These are phyloP conservation scores for Taiozyma sp. DNA, from an alignment of 1,139 yeast species.

Conservation along the genomic window DNA sequence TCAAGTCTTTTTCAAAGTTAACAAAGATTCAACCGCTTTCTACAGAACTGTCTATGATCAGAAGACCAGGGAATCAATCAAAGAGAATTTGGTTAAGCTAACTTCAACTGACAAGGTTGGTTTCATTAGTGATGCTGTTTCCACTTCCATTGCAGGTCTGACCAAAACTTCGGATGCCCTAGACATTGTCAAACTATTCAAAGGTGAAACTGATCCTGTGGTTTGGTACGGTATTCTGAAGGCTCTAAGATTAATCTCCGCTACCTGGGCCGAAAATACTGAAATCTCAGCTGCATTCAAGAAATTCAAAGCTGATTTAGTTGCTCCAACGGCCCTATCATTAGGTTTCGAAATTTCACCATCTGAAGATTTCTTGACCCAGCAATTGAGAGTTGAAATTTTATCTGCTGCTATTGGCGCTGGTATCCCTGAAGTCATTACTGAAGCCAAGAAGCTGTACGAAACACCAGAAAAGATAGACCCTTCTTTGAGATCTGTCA, in stretches of 20 bases:
- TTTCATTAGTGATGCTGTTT: slow-evolving; percentile 55
- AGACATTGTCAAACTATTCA: slow-evolving; percentile 38
- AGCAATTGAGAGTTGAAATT: slow-evolving; percentile 46
- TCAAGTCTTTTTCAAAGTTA: slow-evolving; percentile 48
- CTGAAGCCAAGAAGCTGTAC: slow-evolving; percentile 40
- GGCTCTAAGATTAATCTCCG: slow-evolving; percentile 37
- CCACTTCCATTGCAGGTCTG: slow-evolving; percentile 58
- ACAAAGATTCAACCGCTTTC: slow-evolving; percentile 57
- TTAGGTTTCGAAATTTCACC: slow-evolving; percentile 32
- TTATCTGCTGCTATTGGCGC: slow-evolving; percentile 47
- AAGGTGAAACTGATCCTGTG: slow-evolving; percentile 46
- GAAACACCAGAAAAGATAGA: slow-evolving; percentile 35
- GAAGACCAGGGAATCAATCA: slow-evolving; percentile 36
- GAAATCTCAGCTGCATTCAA: slow-evolving; percentile 33
- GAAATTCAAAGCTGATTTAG: slow-evolving; percentile 37
- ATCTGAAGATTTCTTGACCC: slow-evolving; percentile 38
- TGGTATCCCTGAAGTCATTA: slow-evolving; percentile 43
- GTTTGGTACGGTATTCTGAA: slow-evolving; percentile 62
- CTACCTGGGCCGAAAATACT: slow-evolving; percentile 44
- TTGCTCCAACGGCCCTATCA: slow-evolving; percentile 37
- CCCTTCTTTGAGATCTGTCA: slow-evolving; percentile 52
- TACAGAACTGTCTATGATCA: slow-evolving; percentile 63
- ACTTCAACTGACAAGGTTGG: slow-evolving; percentile 61
- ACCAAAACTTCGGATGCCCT: slow-evolving; percentile 45
- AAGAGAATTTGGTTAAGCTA: slow-evolving; percentile 38